Conservation (phyloP, 2,329 filamentous ascomycete genomes). For the Pseudogymnoascus sp. region DNA sequence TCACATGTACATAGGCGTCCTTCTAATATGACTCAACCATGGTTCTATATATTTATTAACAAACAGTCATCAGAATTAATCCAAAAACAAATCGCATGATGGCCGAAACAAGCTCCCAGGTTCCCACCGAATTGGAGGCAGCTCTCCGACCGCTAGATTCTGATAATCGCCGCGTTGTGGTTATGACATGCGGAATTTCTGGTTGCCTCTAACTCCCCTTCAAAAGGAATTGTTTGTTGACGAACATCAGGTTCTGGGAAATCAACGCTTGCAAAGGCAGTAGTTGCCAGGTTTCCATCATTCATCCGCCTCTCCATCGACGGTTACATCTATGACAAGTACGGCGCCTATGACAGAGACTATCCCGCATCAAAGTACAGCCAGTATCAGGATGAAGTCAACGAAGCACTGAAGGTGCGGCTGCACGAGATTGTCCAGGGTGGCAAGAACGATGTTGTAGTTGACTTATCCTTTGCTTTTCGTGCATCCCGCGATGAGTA, state of each 20-base stretch:
- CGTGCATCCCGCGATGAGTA: neutral
- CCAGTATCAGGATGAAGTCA: neutral
- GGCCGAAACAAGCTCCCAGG: neutral
- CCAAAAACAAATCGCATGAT: neutral
- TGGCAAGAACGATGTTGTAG: neutral
- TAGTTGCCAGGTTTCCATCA: neutral
- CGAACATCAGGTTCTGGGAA: neutral
- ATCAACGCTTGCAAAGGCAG: neutral
- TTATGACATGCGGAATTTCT: neutral
- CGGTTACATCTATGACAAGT: conserved; percentile 1
- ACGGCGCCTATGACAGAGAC: neutral
- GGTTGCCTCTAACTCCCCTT: neutral
- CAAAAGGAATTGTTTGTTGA: neutral
- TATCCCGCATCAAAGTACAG: neutral
- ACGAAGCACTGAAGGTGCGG: neutral
- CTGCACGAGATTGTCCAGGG: neutral
- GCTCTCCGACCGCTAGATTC: neutral
- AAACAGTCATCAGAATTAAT: neutral
- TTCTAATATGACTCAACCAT: neutral
- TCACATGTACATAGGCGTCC: neutral
- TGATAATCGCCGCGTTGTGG: neutral
- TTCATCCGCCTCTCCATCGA: conserved; percentile 7
- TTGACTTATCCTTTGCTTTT: neutral
- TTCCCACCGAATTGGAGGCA: neutral
- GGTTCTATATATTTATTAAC: neutral